Evolutionary conservation across 768 basidiomycete genomes (phyloP), one percentile per base, ranked within the genome.

Genomic region (Auricularia cornea): DNA sequence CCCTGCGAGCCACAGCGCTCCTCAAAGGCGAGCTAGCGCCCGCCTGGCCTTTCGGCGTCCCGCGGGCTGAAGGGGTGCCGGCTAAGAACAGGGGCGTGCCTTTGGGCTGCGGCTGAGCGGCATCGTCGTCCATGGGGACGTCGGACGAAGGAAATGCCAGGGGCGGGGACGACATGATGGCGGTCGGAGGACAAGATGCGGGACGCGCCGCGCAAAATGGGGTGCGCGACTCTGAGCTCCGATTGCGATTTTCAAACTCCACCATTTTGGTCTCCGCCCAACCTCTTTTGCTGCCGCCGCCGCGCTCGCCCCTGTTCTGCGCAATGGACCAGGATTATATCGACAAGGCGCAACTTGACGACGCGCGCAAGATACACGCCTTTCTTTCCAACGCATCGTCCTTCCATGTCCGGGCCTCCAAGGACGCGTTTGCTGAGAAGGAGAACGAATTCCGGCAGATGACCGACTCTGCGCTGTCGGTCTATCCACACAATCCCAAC

Each of bases 91-190:
- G 78, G 41, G 81, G 82, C 31, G 80, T 1, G 78, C 79, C 51
- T 78, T 72, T 2, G 77, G 74, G 66, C 80, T 75, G 3, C 77
- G 76, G 63, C 80, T 77, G 18, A 72, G 75, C 60, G 52, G 66
- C 51, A 4, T 66, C 64, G 33, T 72, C 78, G 31, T 74, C 78
- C 83, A 85, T 84, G n/a, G 83, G 76, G 32, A 82, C 75, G 71
- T 84, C 86, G 4, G 85, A 87, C 1, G 84, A 79, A 3, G 85
- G 86, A 69, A 87, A 87, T 67, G 87, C 84, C 41, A 87, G 72
- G 35, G 80, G 77, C 23, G 85, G 85, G 29, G 85, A 85, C 48
- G 85, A 87, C 44, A 48, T 48, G 44, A 18, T 48, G 20, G 20
- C 6, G 44, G 44, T 48, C 5, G 20, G 20, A 23, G 44, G 20